phyloP scores from a whole-genome alignment of 805 yeast species.

The Candida patagonica region DNA sequence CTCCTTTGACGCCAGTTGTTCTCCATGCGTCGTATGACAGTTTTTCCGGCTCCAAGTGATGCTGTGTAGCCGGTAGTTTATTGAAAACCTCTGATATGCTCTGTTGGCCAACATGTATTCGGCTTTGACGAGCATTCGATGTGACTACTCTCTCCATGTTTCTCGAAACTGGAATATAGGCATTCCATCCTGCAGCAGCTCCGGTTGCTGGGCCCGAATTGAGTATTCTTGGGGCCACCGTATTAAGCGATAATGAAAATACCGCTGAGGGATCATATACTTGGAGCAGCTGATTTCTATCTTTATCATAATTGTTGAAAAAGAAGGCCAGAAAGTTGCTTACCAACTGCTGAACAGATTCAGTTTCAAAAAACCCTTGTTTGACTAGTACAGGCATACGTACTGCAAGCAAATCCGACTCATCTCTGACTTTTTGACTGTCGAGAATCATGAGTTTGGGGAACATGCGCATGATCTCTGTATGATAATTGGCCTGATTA shows the following conservation, averaged over 20 bases:
- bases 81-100: conserved; percentile 52
- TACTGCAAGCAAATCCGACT: conserved; percentile 32
- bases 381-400: conserved; percentile 32
- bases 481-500: conserved; percentile 38
- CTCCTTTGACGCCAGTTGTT: conserved; percentile 37
- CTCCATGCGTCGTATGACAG: conserved; percentile 70
- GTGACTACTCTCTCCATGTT: conserved; percentile 57
- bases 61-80: conserved; percentile 71
- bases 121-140: conserved; percentile 40
- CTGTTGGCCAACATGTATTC: conserved; percentile 62
- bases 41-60: conserved; percentile 45
- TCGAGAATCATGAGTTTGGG: conserved; percentile 77
- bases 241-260: conserved; percentile 72
- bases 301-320: conserved; percentile 71
- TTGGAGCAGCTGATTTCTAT: conserved; percentile 57
- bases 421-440: conserved; percentile 71
- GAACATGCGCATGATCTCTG: conserved; percentile 60
- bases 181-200: conserved; percentile 21
- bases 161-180: conserved; percentile 62
- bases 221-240: conserved; percentile 48
- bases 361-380: conserved; percentile 74
- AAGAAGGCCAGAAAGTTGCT: conserved; percentile 73
- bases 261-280: conserved; percentile 78
- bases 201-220: conserved; percentile 5
- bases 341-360: conserved; percentile 57